Conservation (phyloP, 768 basidiomycete genomes). For the Cystofilobasidium capitatum region DNA sequence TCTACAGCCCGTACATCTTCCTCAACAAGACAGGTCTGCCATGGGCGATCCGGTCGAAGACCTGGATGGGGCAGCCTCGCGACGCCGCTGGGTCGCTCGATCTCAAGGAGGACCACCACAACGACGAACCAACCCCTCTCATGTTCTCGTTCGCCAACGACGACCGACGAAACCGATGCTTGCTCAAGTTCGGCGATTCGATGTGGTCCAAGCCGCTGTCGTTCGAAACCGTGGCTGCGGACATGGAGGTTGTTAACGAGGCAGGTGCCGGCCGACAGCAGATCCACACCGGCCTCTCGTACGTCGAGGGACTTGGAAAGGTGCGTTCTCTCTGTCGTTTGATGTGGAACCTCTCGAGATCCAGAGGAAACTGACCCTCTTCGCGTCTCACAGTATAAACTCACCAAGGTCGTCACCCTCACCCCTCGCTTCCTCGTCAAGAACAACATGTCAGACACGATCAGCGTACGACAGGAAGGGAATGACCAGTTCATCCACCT, state of each 20-base stretch:
- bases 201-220: slow-evolving; percentile 88
- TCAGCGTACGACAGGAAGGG: slow-evolving; percentile 81
- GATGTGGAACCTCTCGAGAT: background rate
- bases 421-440: slow-evolving; percentile 82
- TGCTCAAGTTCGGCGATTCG: slow-evolving; percentile 70
- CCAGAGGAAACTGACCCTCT: background rate
- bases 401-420: slow-evolving; percentile 85
- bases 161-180: slow-evolving; percentile 70
- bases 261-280: slow-evolving; percentile 55
- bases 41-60: slow-evolving; percentile 57
- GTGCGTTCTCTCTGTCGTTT: slow-evolving; percentile 29
- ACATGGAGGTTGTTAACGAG: slow-evolving; percentile 65
- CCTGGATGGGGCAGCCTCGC: slow-evolving; percentile 51
- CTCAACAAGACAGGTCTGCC: slow-evolving; percentile 87
- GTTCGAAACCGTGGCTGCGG: slow-evolving; percentile 85
- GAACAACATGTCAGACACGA: slow-evolving; percentile 59
- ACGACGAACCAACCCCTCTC: slow-evolving; percentile 56
- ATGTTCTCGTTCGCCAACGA: slow-evolving; percentile 70
- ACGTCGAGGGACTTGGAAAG: slow-evolving; percentile 88
- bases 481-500: slow-evolving; percentile 52
- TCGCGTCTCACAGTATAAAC: slow-evolving; percentile 53
- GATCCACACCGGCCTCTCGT: slow-evolving; percentile 76
- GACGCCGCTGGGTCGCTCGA: slow-evolving; percentile 72
- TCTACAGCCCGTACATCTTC: slow-evolving; percentile 80
- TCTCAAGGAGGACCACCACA: slow-evolving; percentile 40